Conservation (phyloP, 139 green algal genomes). For the Chlorella sorokiniana region DNA sequence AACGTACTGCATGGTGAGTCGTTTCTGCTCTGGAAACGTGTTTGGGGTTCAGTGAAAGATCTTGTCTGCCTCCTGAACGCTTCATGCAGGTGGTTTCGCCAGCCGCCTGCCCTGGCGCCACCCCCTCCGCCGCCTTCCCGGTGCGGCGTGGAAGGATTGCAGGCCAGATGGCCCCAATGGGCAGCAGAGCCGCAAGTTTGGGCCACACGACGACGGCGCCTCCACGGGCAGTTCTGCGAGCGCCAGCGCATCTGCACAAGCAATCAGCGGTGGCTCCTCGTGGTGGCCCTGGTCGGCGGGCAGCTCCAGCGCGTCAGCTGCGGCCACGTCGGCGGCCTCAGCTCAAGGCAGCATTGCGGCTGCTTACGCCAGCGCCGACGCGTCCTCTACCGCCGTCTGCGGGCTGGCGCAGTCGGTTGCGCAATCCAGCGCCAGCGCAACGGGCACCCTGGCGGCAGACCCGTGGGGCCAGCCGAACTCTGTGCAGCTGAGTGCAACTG, state of each 20-base stretch:
- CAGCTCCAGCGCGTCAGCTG: not conserved
- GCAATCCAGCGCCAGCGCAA: not conserved
- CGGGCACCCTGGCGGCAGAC: not conserved
- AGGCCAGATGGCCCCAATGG: not conserved
- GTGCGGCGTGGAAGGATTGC: constrained; percentile 7
- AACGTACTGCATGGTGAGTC: not conserved
- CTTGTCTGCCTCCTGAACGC: not conserved
- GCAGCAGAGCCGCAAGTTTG: not conserved
- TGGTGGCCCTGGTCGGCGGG: not conserved
- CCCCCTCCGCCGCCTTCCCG: constrained; percentile 7
- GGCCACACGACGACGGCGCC: not conserved
- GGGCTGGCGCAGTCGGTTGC: constrained; percentile 11
- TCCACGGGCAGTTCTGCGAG: not conserved
- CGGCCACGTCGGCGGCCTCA: not conserved
- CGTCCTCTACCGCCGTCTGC: no score
- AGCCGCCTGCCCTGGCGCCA: not conserved
- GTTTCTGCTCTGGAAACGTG: not conserved
- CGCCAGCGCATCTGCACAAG: not conserved
- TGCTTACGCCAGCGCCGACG: no score
- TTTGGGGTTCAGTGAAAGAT: not conserved
- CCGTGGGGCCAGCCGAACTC: not conserved
- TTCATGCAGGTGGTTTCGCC: constrained; percentile 2
- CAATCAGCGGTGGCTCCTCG: not conserved
- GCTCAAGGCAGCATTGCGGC: not conserved
- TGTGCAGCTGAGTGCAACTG: constrained; percentile 14